Percentiles rank a stretch among this genome's conserved stretches.
Conservation (phyloP, 2,329 filamentous ascomycete species). For the Xylariaceae sp. region DNA sequence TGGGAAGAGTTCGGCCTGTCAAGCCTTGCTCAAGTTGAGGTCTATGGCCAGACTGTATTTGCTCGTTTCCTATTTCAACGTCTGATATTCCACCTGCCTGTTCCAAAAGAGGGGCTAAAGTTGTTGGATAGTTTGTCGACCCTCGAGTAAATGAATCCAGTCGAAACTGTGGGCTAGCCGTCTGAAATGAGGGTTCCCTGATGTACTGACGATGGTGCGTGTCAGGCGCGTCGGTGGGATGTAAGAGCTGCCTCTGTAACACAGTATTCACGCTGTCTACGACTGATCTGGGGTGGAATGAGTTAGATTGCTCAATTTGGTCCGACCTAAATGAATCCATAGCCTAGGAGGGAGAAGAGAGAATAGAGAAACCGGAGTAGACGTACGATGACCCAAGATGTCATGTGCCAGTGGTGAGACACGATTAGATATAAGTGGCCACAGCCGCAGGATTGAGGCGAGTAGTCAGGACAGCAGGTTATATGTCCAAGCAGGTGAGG, state of each 20-base stretch:
- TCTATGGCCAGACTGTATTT: conserved; percentile 17
- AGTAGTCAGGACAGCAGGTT: too few relatives aligned
- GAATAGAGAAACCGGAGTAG: conserved; percentile 25
- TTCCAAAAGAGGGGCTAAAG: conserved; percentile 3
- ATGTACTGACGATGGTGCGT: conserved; percentile 11
- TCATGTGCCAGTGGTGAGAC: conserved; percentile 1
- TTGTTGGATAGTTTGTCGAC: conserved; percentile 16
- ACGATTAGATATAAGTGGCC: conserved; percentile 11
- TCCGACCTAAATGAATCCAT: conserved; percentile 29
- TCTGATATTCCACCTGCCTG: conserved; percentile 12
- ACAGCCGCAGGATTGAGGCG: too few relatives aligned
- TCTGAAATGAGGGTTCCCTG: conserved; percentile 8
- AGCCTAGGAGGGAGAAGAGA: conserved; percentile 20
- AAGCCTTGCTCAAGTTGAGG: too few relatives aligned
- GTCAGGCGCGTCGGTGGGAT: conserved; percentile 24
- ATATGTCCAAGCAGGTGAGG: conserved; percentile 9
- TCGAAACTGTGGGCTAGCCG: conserved; percentile 3
- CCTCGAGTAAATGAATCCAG: conserved; percentile 17
- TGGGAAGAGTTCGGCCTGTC: conserved; percentile 27
- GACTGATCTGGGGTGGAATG: conserved; percentile 34
- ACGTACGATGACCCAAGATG: conserved; percentile 20
- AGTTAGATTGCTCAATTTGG: conserved; percentile 30
- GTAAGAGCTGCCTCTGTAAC: too few relatives aligned
- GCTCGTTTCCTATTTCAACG: conserved; percentile 29
- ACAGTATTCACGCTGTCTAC: conserved; percentile 27